Conservation (phyloP, 257 asterid genomes). For the Solanum ossicruentum region DNA sequence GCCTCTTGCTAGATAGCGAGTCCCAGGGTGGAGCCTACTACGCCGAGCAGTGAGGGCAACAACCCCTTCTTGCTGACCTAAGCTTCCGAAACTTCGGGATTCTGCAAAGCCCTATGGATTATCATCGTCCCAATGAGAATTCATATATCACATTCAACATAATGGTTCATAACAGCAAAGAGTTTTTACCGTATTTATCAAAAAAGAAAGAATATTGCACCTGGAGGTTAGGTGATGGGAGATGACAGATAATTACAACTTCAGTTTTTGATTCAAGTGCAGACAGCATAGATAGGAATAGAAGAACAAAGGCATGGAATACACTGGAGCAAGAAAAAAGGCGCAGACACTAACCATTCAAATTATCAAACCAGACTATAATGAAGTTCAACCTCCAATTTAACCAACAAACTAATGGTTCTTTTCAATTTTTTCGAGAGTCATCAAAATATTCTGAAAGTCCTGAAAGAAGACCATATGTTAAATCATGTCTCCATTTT, state of each 20-base stretch:
- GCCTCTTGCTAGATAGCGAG: conserved; percentile 95
- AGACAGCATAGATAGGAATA: neutral
- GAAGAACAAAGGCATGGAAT: neutral
- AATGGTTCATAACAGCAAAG: neutral
- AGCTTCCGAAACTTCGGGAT: conserved; percentile 81
- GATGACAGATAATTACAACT: neutral
- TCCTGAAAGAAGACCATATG: neutral
- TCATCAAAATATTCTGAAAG: neutral
- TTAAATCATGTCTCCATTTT: neutral
- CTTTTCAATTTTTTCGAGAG: neutral
- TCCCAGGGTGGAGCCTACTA: conserved; percentile 98
- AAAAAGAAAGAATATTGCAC: neutral
- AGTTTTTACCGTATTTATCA: neutral
- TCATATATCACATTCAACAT: neutral
- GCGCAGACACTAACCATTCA: neutral
- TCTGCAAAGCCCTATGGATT: conserved; percentile 88
- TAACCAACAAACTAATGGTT: neutral
- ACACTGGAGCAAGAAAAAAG: neutral
- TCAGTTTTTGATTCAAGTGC: neutral
- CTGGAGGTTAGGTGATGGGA: neutral
- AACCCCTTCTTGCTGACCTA: conserved; percentile 91
- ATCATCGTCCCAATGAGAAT: conserved; percentile 21
- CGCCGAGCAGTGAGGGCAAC: conserved; percentile 95
- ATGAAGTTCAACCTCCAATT: neutral
- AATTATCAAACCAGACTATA: neutral